Evolutionary conservation across 2,329 filamentous ascomycete genomes (phyloP).

Genomic region (Fusarium napiforme): DNA sequence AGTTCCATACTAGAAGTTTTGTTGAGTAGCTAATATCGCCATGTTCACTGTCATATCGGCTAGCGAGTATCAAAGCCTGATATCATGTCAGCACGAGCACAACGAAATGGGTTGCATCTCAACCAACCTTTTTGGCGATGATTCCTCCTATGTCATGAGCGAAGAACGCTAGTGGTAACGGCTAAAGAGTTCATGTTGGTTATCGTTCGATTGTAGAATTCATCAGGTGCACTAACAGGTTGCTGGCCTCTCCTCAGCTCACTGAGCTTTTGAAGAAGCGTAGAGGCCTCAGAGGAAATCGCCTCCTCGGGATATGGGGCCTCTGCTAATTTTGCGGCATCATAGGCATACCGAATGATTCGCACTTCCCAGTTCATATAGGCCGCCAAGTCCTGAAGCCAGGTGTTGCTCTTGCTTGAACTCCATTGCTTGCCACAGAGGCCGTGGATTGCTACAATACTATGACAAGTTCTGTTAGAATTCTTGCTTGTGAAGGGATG

Average conservation of each 20-base stretch:
- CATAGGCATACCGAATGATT: neutral
- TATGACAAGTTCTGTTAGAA: neutral
- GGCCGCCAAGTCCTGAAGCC: neutral
- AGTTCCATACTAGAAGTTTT: neutral
- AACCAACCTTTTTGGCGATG: neutral
- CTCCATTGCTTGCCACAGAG: neutral
- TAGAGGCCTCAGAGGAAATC: neutral
- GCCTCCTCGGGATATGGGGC: neutral
- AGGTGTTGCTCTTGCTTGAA: neutral
- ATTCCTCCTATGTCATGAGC: constrained; percentile 3
- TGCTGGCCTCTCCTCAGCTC: neutral
- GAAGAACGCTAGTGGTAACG: neutral
- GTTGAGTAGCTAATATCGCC: neutral
- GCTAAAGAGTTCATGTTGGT: neutral
- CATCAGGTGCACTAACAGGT: too few relatives aligned
- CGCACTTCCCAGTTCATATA: neutral
- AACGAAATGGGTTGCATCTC: neutral
- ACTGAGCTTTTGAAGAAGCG: neutral
- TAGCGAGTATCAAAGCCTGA: neutral
- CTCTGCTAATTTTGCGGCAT: neutral
- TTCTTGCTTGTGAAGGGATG: neutral
- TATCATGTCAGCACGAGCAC: neutral
- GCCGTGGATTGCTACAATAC: neutral
- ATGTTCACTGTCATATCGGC: neutral
- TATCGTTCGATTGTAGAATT: too few relatives aligned